A percentile compares a stretch with the other conserved stretches of the same genome.
Evolutionary conservation across 805 yeast species (phyloP).

Genomic region (Scheffersomyces spartinae): DNA sequence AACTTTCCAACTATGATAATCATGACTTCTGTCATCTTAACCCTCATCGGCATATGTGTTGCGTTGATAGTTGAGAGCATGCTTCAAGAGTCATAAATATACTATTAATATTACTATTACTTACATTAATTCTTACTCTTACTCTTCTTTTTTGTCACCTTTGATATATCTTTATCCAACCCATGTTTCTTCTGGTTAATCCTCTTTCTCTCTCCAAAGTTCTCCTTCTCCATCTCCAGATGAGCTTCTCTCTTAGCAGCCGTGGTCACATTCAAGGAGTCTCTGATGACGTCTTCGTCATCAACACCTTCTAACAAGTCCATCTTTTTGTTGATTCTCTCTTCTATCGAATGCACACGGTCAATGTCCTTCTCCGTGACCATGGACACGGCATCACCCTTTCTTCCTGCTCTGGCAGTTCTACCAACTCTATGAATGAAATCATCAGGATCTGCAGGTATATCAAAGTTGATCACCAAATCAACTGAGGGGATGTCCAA

Average conservation of each 20-base stretch:
- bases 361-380: conserved; percentile 79
- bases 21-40: conserved; percentile 17
- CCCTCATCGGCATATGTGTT: conserved; percentile 17
- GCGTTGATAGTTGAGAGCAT: conserved; percentile 9
- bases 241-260: conserved; percentile 83
- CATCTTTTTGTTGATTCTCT: conserved; percentile 71
- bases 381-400: conserved; percentile 73
- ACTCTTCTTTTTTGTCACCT: conserved; percentile 5
- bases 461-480: conserved; percentile 80
- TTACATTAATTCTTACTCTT: conserved; percentile 6
- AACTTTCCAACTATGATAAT: conserved; percentile 15
- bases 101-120: background rate
- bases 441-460: conserved; percentile 94
- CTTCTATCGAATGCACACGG: conserved; percentile 78
- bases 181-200: conserved; percentile 34
- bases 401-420: conserved; percentile 95
- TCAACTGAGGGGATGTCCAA: conserved; percentile 91
- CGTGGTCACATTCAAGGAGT: conserved; percentile 57
- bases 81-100: background rate
- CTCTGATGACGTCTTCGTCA: conserved; percentile 68
- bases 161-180: conserved; percentile 4
- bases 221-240: conserved; percentile 88
- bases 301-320: conserved; percentile 57
- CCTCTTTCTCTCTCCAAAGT: conserved; percentile 65
- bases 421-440: conserved; percentile 96